Evolutionary conservation across 208 protist species (phyloP).

Genomic region (Leishmania turanica): DNA sequence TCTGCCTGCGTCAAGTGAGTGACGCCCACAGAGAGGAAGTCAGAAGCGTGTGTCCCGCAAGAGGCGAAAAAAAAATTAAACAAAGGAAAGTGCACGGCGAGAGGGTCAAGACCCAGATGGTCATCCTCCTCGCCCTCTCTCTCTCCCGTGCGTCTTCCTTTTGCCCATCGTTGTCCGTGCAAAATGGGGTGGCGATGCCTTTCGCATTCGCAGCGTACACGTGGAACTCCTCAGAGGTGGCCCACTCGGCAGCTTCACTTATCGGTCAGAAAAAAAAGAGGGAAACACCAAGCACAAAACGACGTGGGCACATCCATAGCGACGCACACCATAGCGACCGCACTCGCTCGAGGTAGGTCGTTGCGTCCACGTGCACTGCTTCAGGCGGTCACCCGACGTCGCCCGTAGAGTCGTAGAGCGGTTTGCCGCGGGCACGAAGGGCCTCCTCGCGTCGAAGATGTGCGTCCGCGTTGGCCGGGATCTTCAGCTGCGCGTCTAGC

Average conservation of each 20-base stretch:
- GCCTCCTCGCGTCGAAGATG: slow-evolving; percentile 87
- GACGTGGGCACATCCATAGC: background rate
- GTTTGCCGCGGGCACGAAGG: slow-evolving; percentile 65
- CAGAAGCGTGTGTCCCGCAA: background rate
- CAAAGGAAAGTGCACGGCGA: background rate
- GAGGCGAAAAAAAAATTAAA: too few relatives aligned
- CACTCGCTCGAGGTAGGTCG: background rate
- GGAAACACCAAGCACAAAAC: background rate
- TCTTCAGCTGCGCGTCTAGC: slow-evolving; percentile 74
- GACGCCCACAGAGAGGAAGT: background rate
- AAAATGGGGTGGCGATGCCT: background rate
- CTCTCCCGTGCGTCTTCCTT: background rate
- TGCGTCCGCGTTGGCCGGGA: slow-evolving; percentile 79
- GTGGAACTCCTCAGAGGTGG: background rate
- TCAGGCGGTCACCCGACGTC: slow-evolving; percentile 32
- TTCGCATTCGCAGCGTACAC: background rate
- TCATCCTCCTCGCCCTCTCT: background rate
- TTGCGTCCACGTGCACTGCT: background rate
- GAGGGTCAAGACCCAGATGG: background rate
- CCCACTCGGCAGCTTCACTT: background rate
- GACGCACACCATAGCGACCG: background rate
- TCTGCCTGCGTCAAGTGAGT: background rate
- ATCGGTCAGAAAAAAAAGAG: background rate
- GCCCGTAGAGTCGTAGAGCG: slow-evolving; percentile 75
- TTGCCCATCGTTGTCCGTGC: background rate